A percentile compares a stretch with the other conserved stretches of the same genome.
phyloP scores from a whole-genome alignment of 129 eudicot species.

The Artemisia annua region DNA sequence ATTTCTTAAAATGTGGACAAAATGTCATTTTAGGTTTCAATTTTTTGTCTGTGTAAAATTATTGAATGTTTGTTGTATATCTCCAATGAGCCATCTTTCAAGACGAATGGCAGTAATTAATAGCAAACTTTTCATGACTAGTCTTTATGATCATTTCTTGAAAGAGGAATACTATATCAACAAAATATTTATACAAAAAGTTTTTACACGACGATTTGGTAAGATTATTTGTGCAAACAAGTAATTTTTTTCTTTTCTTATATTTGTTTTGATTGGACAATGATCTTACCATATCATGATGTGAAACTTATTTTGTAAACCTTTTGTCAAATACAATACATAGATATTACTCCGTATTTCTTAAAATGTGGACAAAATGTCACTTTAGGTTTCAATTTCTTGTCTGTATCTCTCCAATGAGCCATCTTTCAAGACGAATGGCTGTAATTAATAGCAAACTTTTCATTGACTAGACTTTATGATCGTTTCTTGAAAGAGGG shows the following conservation, averaged over 20 bases:
- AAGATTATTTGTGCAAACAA: too few species aligned
- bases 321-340: neutral
- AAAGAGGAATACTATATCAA: too few species aligned
- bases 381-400: neutral
- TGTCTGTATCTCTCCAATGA: neutral
- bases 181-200: too few species aligned
- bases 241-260: too few species aligned
- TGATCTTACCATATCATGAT: too few species aligned
- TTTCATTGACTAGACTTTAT: too few species aligned
- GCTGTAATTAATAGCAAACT: neutral
- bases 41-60: neutral
- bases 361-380: neutral
- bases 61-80: neutral
- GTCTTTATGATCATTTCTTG: too few species aligned
- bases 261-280: too few species aligned
- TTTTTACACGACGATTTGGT: too few species aligned
- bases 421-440: neutral
- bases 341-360: neutral
- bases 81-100: neutral
- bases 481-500: too few species aligned
- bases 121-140: neutral
- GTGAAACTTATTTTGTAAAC: too few species aligned
- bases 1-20: neutral
- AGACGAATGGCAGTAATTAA: neutral
- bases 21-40: neutral